phyloP scores from a whole-genome alignment of 345 rosid genomes.

The Corchorus capsularis region DNA sequence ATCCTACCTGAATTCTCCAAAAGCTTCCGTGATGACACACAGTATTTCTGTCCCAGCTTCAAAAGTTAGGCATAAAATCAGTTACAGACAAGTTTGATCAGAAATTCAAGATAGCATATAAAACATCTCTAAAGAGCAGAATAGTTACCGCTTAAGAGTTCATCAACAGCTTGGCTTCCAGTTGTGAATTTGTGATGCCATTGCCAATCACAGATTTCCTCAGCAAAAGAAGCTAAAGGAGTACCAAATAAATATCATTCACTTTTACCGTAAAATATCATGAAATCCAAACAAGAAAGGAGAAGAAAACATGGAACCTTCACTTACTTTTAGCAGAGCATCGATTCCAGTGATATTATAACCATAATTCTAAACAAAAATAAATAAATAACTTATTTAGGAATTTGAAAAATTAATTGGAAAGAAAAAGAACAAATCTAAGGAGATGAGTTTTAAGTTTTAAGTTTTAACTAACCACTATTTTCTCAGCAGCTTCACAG shows the following conservation, averaged over 20 bases:
- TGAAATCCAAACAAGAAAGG: background rate
- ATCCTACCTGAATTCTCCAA: no score
- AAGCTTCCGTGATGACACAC: no score
- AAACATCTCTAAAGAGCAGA: no score
- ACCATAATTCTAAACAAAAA: constrained; percentile 62
- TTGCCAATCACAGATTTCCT: constrained; percentile 68
- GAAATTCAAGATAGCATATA: no score
- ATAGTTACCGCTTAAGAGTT: no score
- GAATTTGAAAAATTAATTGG: background rate
- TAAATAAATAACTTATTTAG: background rate
- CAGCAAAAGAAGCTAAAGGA: constrained; percentile 28
- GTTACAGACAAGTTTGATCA: no score
- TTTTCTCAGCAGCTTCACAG: constrained; percentile 95
- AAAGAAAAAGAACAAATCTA: background rate
- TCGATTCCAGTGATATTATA: constrained; percentile 92
- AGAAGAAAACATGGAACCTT: background rate
- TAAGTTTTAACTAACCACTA: constrained; percentile 73
- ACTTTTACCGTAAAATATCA: constrained; percentile 4
- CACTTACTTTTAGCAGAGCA: constrained; percentile 78
- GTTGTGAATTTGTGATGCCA: no score
- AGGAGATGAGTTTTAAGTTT: constrained; percentile 4
- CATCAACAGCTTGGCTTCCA: no score
- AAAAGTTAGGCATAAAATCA: no score
- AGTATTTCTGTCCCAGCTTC: no score
- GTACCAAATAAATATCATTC: background rate